Evolutionary conservation across 2,329 filamentous ascomycete species (phyloP), one percentile per base, ranked within the genome.

Genomic region (Colletotrichum incanum): DNA sequence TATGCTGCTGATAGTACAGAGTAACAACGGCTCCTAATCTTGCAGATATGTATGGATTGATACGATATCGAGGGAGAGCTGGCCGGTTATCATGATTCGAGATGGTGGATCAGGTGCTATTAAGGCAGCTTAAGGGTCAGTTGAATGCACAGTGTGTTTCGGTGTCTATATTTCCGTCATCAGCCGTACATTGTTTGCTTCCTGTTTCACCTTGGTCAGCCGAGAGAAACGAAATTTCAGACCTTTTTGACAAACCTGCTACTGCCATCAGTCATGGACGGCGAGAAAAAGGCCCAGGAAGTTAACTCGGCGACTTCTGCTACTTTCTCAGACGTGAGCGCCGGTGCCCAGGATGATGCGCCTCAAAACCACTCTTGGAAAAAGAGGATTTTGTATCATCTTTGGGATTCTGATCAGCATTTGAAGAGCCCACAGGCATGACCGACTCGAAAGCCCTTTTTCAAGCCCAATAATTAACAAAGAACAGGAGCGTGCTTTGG

Each of bases 1-100:
- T 62, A 43, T 68, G 59, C 59, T 68, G 59, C 59, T 68, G 59
- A 68, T 68, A 63, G 37, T 63, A 31, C 12, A 16, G 6, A 37
- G 28, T n/a, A n/a, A n/a, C n/a, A n/a, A n/a, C n/a, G n/a, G n/a
- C n/a, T n/a, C 28, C 28, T 31, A 31, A 31, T 31, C 28, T 6
- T n/a, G 18, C 43, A 16, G 20, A 45, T 45, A n/a, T 37, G 43
- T 6, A 45, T 20, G 5, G 11, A 6, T 7, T n/a, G 43, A 45
- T 20, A 45, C 20, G 43, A n/a, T 45, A 45, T 16, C 6, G 7
- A 23, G 39, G n/a, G 9, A 20, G 9, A 23, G 39, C 9, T 20
- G 39, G 23, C 39, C 49, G 50, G 39, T 43, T 68, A 68, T 68
- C 66, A 56, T 56, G 34, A 50, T 14, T 50, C 34, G 50, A 16